Base-by-base conservation (phyloP, 1,139 yeast species). In the Blastobotrys serpentis region DNA sequence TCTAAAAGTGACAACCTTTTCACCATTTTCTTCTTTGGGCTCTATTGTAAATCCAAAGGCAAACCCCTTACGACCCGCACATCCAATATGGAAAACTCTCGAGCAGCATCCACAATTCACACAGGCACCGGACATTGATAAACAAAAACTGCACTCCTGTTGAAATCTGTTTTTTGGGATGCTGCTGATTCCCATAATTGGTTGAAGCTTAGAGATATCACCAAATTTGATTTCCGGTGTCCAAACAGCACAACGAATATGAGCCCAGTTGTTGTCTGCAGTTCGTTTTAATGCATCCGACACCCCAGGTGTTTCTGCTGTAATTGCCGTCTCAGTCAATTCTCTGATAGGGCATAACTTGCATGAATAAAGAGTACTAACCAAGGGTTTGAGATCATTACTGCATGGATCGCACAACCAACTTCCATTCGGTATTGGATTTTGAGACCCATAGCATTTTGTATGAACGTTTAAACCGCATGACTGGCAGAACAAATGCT, bases 371-470 rank as follows among this genome's bases (percentile, higher is more conserved):
- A 59, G 70, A 0, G 84, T 76, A 11, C 83, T 76, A 29, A 75
- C 71, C 5, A 74, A 59, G 0, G 94, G 92, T 51, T 78, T 76
- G 47, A 80, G 63, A 47, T 82, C 84, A 60, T 89, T 89, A 2
- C 81, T 70, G 62, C 98, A 90, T 2, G 83, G 75, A 59, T 88
- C 96, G 68, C 98, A 90, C 29, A 76, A 66, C 98, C 98, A 90
- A 45, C 54, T 43, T 14, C 40, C 40, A 36, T 36, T 36, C 7
- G 40, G 40, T 17, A 36, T 36, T 11, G 40, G 23, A 19, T 44
- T 42, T 2, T 42, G 45, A 11, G 43, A 39, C 1, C 95, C 96
- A 59, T 83, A 82, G 63, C 96, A 89, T 0, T 76, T 65, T 1
- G 76, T 69, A 63, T 90, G 98, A 1, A 84, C 89, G 49, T 74